A percentile compares a stretch with the other conserved stretches of the same genome.
phyloP scores from a whole-genome alignment of 208 protist species.

The Trypanosoma cruzi region DNA sequence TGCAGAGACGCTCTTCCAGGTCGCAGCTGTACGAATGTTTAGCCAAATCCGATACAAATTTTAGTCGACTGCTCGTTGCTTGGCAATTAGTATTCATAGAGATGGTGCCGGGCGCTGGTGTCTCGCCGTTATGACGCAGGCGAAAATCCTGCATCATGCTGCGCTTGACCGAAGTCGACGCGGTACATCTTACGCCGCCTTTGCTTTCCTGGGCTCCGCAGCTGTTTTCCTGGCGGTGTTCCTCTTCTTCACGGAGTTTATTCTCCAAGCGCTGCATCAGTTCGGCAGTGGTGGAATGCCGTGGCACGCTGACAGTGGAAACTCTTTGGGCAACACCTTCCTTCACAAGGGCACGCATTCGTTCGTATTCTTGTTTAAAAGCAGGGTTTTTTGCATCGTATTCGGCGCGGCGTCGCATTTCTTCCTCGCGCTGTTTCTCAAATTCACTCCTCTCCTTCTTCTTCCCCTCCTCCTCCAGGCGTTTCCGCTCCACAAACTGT shows the following conservation, averaged over 20 bases:
- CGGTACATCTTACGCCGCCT: background rate
- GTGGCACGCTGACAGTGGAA: constrained; percentile 1
- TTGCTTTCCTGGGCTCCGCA: background rate
- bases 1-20: constrained; percentile 45
- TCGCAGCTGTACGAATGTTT: constrained; percentile 49
- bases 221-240: background rate
- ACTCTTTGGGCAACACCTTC: constrained; percentile 1
- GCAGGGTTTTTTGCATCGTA: constrained; percentile 76
- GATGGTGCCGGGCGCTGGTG: constrained; percentile 10
- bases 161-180: constrained; percentile 19
- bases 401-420: constrained; percentile 80
- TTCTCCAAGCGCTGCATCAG: constrained; percentile 23
- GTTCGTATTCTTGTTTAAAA: constrained; percentile 79
- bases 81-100: background rate
- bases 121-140: constrained; percentile 26
- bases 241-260: constrained; percentile 16
- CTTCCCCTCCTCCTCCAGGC: constrained; percentile 45
- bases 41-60: constrained; percentile 46
- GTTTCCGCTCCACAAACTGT: constrained; percentile 76
- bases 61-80: constrained; percentile 26
- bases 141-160: constrained; percentile 35
- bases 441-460: constrained; percentile 51
- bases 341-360: constrained; percentile 37
- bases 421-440: constrained; percentile 74
- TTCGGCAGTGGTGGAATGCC: constrained; percentile 24